Evolutionary conservation across 768 basidiomycete genomes (phyloP).

Genomic region (Trametes gibbosa): DNA sequence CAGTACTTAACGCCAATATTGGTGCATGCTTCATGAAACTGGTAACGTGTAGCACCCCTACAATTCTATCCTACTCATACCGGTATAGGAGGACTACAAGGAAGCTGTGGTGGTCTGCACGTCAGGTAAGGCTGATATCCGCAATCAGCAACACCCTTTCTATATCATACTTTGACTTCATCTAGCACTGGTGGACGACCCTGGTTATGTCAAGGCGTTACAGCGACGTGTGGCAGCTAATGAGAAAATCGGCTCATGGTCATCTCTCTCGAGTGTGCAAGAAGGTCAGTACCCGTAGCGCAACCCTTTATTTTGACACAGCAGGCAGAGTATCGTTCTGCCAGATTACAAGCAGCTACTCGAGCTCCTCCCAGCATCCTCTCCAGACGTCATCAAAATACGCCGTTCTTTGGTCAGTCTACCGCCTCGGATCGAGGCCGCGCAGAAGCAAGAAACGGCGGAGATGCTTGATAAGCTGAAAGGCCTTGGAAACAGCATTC

Average conservation of each 20-base stretch:
- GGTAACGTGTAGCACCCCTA: conserved; percentile 41
- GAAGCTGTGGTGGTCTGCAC: conserved; percentile 80
- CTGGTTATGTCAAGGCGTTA: conserved; percentile 81
- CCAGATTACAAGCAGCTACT: conserved; percentile 79
- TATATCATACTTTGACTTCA: no score
- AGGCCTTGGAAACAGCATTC: conserved; percentile 83
- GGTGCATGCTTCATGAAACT: conserved; percentile 81
- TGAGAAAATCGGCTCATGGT: conserved; percentile 78
- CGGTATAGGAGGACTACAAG: conserved; percentile 66
- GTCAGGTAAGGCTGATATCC: conserved; percentile 46
- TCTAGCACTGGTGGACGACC: conserved; percentile 82
- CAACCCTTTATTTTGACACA: not conserved
- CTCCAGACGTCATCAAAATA: conserved; percentile 48
- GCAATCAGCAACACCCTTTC: not conserved
- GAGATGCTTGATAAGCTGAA: conserved; percentile 96
- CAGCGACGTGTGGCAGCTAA: conserved; percentile 88
- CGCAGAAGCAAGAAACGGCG: conserved; percentile 81
- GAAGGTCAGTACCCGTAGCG: conserved; percentile 54
- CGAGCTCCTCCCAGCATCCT: conserved; percentile 54
- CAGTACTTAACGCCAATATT: conserved; percentile 83
- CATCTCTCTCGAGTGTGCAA: conserved; percentile 75
- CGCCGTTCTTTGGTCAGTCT: conserved; percentile 50
- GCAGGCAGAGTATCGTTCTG: not conserved
- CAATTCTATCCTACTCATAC: not conserved
- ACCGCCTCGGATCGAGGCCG: conserved; percentile 66